Conservation (phyloP, 805 yeast genomes). For the Starmerella stigmatis region DNA sequence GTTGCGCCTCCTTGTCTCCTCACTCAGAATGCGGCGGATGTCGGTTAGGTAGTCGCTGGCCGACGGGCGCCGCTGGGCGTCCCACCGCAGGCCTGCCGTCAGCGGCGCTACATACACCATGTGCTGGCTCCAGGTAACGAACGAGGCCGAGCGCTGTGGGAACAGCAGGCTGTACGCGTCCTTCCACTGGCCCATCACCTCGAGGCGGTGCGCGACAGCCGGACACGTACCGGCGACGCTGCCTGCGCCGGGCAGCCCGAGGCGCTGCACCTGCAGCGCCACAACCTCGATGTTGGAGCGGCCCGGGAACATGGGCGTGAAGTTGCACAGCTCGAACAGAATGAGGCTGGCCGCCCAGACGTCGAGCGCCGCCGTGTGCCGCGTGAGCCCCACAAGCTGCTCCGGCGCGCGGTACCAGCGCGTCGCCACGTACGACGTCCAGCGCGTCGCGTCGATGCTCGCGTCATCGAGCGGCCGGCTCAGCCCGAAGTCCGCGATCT, state of each 20-base stretch:
- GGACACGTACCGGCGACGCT: conserved; percentile 19
- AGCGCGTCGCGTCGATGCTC: conserved; percentile 42
- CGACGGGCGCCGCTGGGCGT: conserved; percentile 40
- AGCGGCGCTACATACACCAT: conserved; percentile 12
- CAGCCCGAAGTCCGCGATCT: conserved; percentile 90
- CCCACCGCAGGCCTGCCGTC: conserved; percentile 55
- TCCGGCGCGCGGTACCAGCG: conserved; percentile 97
- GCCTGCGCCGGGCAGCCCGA: conserved; percentile 58
- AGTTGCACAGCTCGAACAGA: conserved; percentile 63
- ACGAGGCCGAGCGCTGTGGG: not conserved
- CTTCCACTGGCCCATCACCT: not conserved
- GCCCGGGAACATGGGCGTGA: conserved; percentile 79
- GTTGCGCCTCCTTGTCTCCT: not conserved
- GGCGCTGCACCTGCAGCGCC: conserved; percentile 49
- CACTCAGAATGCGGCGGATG: conserved; percentile 1
- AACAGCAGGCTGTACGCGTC: not conserved
- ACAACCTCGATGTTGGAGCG: conserved; percentile 67
- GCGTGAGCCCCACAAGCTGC: conserved; percentile 38
- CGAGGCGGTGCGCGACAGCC: conserved; percentile 7
- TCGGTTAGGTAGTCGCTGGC: conserved; percentile 17
- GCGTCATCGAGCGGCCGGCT: conserved; percentile 48
- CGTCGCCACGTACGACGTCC: conserved; percentile 86
- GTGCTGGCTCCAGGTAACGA: conserved; percentile 23
- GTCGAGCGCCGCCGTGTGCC: conserved; percentile 74
- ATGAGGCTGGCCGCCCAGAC: conserved; percentile 86